Conservation (phyloP, 345 rosid genomes). For the Brassica nigra region DNA sequence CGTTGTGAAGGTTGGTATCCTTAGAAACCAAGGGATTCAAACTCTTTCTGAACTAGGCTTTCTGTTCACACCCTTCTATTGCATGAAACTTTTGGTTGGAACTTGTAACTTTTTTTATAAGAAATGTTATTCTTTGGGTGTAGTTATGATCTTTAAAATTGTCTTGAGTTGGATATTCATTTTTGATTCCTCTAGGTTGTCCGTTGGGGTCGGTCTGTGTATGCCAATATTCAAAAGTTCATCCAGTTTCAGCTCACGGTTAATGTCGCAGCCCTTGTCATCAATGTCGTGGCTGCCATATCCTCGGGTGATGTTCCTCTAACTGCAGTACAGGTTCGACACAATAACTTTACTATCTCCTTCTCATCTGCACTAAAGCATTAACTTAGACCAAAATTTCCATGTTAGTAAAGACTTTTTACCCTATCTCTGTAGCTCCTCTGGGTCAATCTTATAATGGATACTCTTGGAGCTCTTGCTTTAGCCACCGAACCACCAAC, state of each 20-base stretch:
- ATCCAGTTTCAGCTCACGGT: slow-evolving; percentile 99
- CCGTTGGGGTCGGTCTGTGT: slow-evolving; percentile 98
- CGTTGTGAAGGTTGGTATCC: slow-evolving; percentile 72
- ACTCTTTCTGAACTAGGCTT: not conserved
- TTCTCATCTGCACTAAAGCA: not conserved
- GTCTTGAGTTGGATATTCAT: not conserved
- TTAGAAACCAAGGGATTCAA: slow-evolving; percentile 10
- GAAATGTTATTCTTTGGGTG: not conserved
- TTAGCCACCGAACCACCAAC: slow-evolving; percentile 98
- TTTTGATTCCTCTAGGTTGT: slow-evolving; percentile 62
- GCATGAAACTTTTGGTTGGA: not conserved
- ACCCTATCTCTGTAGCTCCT: slow-evolving; percentile 60
- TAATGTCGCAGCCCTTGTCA: slow-evolving; percentile 89
- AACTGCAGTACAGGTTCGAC: slow-evolving; percentile 88
- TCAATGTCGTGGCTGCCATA: slow-evolving; percentile 91
- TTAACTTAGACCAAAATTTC: not conserved
- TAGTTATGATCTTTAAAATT: not conserved
- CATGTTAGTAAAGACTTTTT: not conserved
- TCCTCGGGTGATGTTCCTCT: slow-evolving; percentile 96
- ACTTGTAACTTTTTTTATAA: not conserved
- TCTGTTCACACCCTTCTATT: not conserved
- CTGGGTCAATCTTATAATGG: slow-evolving; percentile 99
- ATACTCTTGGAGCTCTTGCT: slow-evolving; percentile 97
- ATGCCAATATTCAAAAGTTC: slow-evolving; percentile 97
- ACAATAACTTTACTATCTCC: not conserved